Base-by-base conservation (phyloP, 768 basidiomycete species). In the Mycena vulgaris region DNA sequence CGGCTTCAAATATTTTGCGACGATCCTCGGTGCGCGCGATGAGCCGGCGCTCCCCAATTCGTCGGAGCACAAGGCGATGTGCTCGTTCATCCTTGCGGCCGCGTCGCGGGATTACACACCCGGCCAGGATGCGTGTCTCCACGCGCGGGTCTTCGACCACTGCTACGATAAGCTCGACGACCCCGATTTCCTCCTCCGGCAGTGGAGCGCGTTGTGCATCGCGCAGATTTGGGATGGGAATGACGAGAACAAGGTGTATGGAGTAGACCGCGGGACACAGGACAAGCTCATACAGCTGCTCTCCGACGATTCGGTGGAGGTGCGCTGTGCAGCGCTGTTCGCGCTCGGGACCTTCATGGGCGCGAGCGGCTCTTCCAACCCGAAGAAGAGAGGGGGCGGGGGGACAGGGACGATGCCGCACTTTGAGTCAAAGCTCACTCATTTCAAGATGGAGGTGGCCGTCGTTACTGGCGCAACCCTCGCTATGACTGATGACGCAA, bases 21-120 rank as follows among this genome's bases (percentile, higher is more conserved):
- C 89, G 31, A 90, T 96, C 33, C 86, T 97, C 9, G 89, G 89
- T 9, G 85, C 90, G 30, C 86, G 86, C 66, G 91, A 94, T 42
- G 93, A 94, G 37, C 76, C 83, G 45, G 78, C 88, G 47, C 89
- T 98, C n/a, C 96, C 97, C 0, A 98, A 99, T 80, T 90, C 92
- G 58, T 93, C 94, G 6, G 98, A 99, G 78, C 96, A 98, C 80
- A 94, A 95, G 73, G 96, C 98, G 1, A 99, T 99, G 97, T 99
- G 97, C 78, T 94, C 96, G 1, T 99, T 99, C 83, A 96, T 98
- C 74, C 90, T 99, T 30, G 89, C 93, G 27, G 91, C 96, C 17
- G 91, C 98, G 57, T 92, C 93, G 45, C 91, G 97, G n/a, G 96
- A 95, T 75, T 95, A 92, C 78, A 87, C 89, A n/a, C 87, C 88